A percentile compares a stretch with the other conserved stretches of the same genome.
Conservation (phyloP, 768 basidiomycete species). For the Macrolepiota fuliginosa region DNA sequence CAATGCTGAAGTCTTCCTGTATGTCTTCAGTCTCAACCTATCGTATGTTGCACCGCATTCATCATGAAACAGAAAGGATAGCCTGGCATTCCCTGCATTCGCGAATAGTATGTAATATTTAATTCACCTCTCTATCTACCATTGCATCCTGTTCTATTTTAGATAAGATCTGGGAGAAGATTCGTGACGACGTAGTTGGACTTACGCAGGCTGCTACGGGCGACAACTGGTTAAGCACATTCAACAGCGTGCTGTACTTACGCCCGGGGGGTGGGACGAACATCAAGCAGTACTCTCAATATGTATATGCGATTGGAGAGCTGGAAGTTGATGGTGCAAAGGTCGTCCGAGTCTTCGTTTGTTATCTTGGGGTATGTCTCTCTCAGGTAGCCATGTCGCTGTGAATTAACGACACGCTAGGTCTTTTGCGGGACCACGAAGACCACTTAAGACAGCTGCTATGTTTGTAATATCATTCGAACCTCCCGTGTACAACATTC, state of each 20-base stretch:
- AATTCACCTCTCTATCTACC: background rate
- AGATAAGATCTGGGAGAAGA: background rate
- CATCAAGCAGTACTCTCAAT: background rate
- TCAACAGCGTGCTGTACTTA: background rate
- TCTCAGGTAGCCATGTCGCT: background rate
- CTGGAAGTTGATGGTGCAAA: background rate
- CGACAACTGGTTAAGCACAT: background rate
- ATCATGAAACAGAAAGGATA: background rate
- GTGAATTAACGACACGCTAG: background rate
- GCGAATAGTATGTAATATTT: background rate
- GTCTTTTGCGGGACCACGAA: background rate
- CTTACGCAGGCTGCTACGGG: background rate
- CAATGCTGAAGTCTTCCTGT: background rate
- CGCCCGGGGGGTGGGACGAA: background rate
- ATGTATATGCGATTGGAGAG: background rate
- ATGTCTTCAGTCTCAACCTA: background rate
- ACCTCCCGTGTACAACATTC: no score
- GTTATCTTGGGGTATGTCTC: background rate
- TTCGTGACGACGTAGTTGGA: background rate
- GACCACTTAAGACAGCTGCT: background rate
- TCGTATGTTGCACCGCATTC: background rate
- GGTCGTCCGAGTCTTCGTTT: background rate
- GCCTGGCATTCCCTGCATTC: background rate
- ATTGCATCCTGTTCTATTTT: no score
- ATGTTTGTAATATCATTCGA: no score